Conservation (phyloP, 2,329 filamentous ascomycete genomes). For the Hymenoscyphus fraxineus region DNA sequence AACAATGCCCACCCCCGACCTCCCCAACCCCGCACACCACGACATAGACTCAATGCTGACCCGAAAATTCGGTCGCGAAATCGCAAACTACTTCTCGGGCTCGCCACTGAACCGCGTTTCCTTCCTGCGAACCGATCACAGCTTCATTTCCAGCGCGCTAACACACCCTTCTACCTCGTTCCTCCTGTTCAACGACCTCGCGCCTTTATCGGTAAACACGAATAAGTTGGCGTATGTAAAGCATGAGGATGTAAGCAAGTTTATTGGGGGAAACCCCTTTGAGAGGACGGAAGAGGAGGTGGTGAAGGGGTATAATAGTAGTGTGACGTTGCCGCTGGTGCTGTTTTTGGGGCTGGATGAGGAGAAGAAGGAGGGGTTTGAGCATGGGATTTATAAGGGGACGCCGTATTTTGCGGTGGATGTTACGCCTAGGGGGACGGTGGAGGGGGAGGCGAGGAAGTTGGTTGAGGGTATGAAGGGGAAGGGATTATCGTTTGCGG, state of each 20-base stretch:
- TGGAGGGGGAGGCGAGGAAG: constrained; percentile 58
- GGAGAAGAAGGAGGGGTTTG: constrained; percentile 45
- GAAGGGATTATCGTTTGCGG: constrained; percentile 61
- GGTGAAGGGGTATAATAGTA: constrained; percentile 71
- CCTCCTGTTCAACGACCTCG: constrained; percentile 73
- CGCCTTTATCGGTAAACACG: constrained; percentile 63
- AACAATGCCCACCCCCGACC: constrained; percentile 33
- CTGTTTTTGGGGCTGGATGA: constrained; percentile 86
- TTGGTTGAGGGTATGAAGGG: constrained; percentile 58
- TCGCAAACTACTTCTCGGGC: constrained; percentile 81
- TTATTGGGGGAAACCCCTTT: constrained; percentile 73
- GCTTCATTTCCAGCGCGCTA: constrained; percentile 67
- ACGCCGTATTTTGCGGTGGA: constrained; percentile 87
- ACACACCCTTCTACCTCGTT: constrained; percentile 64
- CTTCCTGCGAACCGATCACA: constrained; percentile 67
- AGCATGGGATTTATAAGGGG: constrained; percentile 66
- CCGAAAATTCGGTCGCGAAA: constrained; percentile 72
- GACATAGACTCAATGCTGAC: constrained; percentile 56
- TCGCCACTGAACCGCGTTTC: constrained; percentile 75
- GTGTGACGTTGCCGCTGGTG: constrained; percentile 62
- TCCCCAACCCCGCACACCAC: constrained; percentile 33
- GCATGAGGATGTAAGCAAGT: constrained; percentile 62
- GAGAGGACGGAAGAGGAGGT: constrained; percentile 66
- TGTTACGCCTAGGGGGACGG: constrained; percentile 66
- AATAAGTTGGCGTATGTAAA: constrained; percentile 64